Percentiles rank a stretch among this genome's conserved stretches.
Evolutionary conservation across 306 rosid genomes (phyloP).

Genomic region (Lathyrus oleraceus): DNA sequence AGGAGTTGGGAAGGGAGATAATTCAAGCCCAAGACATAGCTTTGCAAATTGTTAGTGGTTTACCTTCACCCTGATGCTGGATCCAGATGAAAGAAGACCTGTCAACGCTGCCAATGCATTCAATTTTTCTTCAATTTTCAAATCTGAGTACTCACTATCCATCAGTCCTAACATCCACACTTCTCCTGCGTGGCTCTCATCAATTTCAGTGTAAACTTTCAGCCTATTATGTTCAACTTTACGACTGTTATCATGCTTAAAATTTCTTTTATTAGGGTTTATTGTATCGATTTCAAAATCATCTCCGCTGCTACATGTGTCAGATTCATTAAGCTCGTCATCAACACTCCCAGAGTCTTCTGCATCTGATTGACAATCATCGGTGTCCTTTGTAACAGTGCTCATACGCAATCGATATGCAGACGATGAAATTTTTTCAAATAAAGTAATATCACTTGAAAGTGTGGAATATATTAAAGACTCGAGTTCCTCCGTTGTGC

Average conservation of each 20-base stretch:
- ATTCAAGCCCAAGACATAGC: constrained; percentile 5
- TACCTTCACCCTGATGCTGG: constrained; percentile 82
- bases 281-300: constrained; percentile 61
- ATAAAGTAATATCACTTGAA: constrained; percentile 89
- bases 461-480: constrained; percentile 69
- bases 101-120: constrained; percentile 75
- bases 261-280: constrained; percentile 42
- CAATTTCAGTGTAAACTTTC: constrained; percentile 69
- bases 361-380: constrained; percentile 71
- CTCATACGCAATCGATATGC: constrained; percentile 81
- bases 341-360: constrained; percentile 88
- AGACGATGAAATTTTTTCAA: constrained; percentile 90
- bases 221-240: constrained; percentile 45
- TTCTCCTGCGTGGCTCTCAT: constrained; percentile 92
- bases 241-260: constrained; percentile 32
- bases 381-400: constrained; percentile 52
- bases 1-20: constrained; percentile 8
- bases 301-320: constrained; percentile 55
- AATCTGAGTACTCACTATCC: constrained; percentile 91
- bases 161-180: constrained; percentile 85
- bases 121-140: constrained; percentile 89
- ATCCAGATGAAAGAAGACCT: constrained; percentile 82
- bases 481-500: constrained; percentile 72
- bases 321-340: constrained; percentile 53
- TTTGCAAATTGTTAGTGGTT: constrained; percentile 23